Evolutionary conservation across 805 yeast species (phyloP).

Genomic region (Wickerhamomyces silvicola): DNA sequence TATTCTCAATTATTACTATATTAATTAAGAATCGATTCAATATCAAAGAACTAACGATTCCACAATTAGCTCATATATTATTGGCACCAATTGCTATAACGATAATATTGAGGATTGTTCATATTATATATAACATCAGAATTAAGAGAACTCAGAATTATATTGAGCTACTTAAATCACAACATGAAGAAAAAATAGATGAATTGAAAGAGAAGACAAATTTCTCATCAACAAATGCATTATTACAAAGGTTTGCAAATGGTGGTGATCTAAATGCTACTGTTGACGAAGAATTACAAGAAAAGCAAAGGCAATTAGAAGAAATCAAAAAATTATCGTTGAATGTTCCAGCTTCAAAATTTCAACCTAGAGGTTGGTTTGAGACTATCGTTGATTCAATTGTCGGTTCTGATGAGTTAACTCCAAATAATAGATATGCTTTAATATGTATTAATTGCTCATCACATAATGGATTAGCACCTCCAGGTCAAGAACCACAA

Average conservation of each 20-base stretch:
- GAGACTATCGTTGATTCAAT: conserved; percentile 36
- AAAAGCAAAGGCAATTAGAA: conserved; percentile 32
- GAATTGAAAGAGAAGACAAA: conserved; percentile 68
- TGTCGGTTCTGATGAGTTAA: conserved; percentile 59
- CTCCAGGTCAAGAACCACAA: conserved; percentile 52
- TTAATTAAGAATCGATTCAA: not conserved
- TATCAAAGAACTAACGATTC: not conserved
- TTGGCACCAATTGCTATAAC: conserved; percentile 5
- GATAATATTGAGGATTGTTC: not conserved
- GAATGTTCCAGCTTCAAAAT: conserved; percentile 3
- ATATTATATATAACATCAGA: conserved; percentile 4
- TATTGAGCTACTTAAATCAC: conserved; percentile 31
- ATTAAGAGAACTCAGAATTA: conserved; percentile 5
- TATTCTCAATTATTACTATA: not conserved
- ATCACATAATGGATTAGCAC: conserved; percentile 76
- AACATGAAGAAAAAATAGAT: conserved; percentile 51
- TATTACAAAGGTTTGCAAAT: conserved; percentile 54
- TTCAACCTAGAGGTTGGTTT: conserved; percentile 24
- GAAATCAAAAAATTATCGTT: conserved; percentile 28
- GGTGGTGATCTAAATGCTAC: conserved; percentile 44
- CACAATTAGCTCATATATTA: conserved; percentile 1
- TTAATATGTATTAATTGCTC: conserved; percentile 62
- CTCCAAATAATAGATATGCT: conserved; percentile 58
- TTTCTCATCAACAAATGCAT: conserved; percentile 68
- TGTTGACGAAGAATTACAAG: conserved; percentile 36